phyloP scores from a whole-genome alignment of 2,329 filamentous ascomycete genomes.

The Hymenoscyphus linearis region DNA sequence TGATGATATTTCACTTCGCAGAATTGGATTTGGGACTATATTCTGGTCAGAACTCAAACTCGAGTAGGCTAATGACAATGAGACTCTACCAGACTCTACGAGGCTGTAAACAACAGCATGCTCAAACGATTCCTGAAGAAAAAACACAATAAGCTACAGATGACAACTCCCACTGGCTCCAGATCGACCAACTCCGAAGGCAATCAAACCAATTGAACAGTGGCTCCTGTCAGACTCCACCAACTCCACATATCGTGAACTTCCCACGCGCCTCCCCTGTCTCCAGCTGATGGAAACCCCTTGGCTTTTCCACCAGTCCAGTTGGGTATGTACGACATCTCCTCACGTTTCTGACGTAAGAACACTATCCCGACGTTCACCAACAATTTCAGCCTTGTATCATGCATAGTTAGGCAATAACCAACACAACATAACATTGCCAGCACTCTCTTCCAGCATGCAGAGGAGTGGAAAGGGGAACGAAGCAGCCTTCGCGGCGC shows the following conservation, averaged over 20 bases:
- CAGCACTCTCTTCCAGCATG: neutral
- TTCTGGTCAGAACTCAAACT: neutral
- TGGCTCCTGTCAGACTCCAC: neutral
- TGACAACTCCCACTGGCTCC: neutral
- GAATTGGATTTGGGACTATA: neutral
- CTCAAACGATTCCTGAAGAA: neutral
- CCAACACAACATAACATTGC: neutral
- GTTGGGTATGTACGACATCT: neutral
- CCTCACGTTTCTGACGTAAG: slow-evolving; percentile 1
- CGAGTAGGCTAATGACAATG: no score
- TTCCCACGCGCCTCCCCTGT: neutral
- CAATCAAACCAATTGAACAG: neutral
- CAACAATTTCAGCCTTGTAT: neutral
- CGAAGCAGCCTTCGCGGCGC: neutral
- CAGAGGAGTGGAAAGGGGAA: neutral
- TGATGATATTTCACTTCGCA: neutral
- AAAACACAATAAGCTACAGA: neutral
- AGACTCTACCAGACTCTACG: no score
- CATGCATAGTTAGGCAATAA: neutral
- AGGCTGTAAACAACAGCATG: neutral
- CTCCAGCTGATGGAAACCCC: neutral
- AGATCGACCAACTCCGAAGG: neutral
- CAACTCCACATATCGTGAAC: neutral
- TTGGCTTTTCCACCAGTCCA: neutral
- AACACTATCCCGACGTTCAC: slow-evolving; percentile 2